phyloP scores from a whole-genome alignment of 1,284 basidiomycete species.

The Cerioporus squamosus region DNA sequence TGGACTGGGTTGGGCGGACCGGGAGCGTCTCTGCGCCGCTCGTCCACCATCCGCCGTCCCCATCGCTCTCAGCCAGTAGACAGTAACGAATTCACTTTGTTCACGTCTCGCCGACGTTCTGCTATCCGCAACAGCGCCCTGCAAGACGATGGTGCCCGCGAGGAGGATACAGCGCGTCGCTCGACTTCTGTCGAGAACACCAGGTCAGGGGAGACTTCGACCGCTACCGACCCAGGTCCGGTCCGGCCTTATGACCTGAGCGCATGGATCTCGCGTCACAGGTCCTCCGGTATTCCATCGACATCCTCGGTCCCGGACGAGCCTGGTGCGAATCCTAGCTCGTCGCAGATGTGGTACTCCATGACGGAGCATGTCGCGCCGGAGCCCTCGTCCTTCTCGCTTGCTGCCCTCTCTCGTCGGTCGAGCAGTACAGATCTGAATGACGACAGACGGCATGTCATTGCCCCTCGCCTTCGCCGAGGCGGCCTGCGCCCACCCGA shows the following conservation, averaged over 20 bases:
- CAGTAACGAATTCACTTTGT: slow-evolving; percentile 69
- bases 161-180: slow-evolving; percentile 27
- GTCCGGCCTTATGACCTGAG: slow-evolving; percentile 18
- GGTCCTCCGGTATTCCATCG: background rate
- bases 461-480: slow-evolving; percentile 55
- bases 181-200: slow-evolving; percentile 9
- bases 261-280: slow-evolving; percentile 15
- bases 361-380: slow-evolving; percentile 20
- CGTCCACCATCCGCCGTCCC: slow-evolving; percentile 54
- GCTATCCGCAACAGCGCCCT: slow-evolving; percentile 24
- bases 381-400: background rate
- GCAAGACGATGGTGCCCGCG: slow-evolving; percentile 19
- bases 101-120: slow-evolving; percentile 61
- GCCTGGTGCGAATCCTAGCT: slow-evolving; percentile 18
- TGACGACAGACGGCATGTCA: slow-evolving; percentile 20
- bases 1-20: slow-evolving; percentile 21
- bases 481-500: slow-evolving; percentile 65
- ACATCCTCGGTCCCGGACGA: background rate
- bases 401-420: slow-evolving; percentile 4
- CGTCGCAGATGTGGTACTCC: slow-evolving; percentile 33
- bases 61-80: slow-evolving; percentile 58
- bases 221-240: slow-evolving; percentile 1
- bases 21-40: slow-evolving; percentile 41
- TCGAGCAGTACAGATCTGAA: slow-evolving; percentile 18
- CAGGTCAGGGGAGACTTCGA: slow-evolving; percentile 9